Evolutionary conservation across 495 filamentous ascomycete genomes (phyloP), one percentile per base, ranked within the genome.

Genomic region (Aspergillus leporis): DNA sequence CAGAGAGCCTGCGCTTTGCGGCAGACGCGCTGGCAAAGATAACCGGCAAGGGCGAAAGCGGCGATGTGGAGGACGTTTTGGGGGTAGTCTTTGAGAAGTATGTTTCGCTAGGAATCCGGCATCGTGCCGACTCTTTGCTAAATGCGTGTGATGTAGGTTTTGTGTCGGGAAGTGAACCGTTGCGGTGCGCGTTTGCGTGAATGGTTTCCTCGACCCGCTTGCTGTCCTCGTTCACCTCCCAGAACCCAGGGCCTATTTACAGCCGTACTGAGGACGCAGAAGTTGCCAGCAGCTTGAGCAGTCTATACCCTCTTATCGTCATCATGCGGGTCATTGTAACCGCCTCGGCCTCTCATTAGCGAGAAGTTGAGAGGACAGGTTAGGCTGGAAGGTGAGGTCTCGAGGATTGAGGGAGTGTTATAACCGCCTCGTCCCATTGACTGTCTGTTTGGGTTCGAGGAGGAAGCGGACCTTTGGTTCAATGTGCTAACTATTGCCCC

Each of bases 71-170:
- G 72, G 94, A 98, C 66, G 92, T 98, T 2, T 74, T 99, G 58
- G 95, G 95, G 1, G 93, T 98, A 40, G 92, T 99, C 2, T 98
- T 99, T 76, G 93, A 99, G 72, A 98, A 96, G 89, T 94, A 68
- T 66, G 80, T 78, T 28, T 22, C 30, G 4, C 10, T 23, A 4
- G 2, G 25, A 19, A 55, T n/a, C 18, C 7, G 36, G 19, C 1
- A 10, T 10, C 40, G 23, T 34, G 12, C 6, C 41, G 25, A 28
- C n/a, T 54, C 59, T 32, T 50, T 51, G 56, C 65, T 75, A 58
- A 79, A 56, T 28, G 49, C 51, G 46, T 41, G 16, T 49, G 34
- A 57, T 66, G 36, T 59, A 83, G 78, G 61, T 90, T 89, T 69
- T 90, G 87, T 61, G 87, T 90, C n/a, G 87, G 87, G 36, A 90